Evolutionary conservation across 2,329 filamentous ascomycete genomes (phyloP).

Genomic region (Colletotrichum spinosum): DNA sequence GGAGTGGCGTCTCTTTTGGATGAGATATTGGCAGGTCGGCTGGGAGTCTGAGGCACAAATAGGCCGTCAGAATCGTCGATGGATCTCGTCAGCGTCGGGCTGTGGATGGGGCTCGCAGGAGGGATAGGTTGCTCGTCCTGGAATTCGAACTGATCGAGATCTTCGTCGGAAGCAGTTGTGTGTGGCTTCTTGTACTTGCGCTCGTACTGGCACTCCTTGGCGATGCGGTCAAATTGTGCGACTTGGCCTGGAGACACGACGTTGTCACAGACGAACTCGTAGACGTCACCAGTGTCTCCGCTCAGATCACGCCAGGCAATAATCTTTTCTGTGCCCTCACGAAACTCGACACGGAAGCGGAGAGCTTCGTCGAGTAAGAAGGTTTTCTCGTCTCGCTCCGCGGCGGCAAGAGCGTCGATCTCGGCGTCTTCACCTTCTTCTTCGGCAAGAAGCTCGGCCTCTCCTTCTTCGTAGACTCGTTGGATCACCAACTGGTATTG

Average conservation of each 20-base stretch:
- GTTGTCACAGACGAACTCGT: conserved; percentile 94
- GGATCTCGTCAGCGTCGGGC: conserved; percentile 65
- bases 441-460: conserved; percentile 90
- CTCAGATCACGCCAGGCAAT: conserved; percentile 96
- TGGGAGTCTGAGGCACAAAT: conserved; percentile 46
- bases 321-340: conserved; percentile 84
- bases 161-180: conserved; percentile 82
- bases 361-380: conserved; percentile 95
- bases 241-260: conserved; percentile 78
- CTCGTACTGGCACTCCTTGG: conserved; percentile 97
- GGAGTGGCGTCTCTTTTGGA: conserved; percentile 55
- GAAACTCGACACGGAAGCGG: conserved; percentile 85
- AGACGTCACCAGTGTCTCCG: conserved; percentile 94
- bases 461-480: conserved; percentile 96
- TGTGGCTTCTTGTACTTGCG: conserved; percentile 88
- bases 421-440: conserved; percentile 88
- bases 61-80: conserved; percentile 70
- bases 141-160: conserved; percentile 88
- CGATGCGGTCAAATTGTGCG: conserved; percentile 82
- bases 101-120: conserved; percentile 71
- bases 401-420: conserved; percentile 75
- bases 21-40: conserved; percentile 61
- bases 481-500: conserved; percentile 98
- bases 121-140: conserved; percentile 72
- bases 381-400: conserved; percentile 95